phyloP scores from a whole-genome alignment of 208 protist genomes.

The Trypanosoma conorhini region DNA sequence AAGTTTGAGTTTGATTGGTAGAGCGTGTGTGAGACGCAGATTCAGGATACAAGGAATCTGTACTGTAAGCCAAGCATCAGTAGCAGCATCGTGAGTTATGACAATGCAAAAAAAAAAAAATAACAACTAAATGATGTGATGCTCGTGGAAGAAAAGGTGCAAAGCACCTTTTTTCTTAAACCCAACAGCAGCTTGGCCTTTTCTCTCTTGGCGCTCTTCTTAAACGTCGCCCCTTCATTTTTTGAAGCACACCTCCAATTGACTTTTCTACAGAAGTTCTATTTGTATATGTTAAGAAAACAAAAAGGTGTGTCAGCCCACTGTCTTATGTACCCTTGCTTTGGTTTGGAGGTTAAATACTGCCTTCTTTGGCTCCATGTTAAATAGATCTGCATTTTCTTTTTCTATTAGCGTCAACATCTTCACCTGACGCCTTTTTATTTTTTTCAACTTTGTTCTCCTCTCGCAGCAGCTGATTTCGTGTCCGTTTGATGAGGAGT shows the following conservation, averaged over 20 bases:
- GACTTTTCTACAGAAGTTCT: not conserved
- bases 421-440: too few relatives aligned
- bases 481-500: too few relatives aligned
- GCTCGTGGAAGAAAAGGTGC: not conserved
- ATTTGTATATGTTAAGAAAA: too few relatives aligned
- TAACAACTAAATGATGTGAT: not conserved
- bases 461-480: too few relatives aligned
- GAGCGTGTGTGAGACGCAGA: not conserved
- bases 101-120: not conserved
- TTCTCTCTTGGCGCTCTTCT: not conserved
- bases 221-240: not conserved
- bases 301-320: too few relatives aligned
- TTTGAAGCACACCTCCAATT: not conserved
- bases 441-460: too few relatives aligned
- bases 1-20: not conserved
- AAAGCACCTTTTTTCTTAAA: not conserved
- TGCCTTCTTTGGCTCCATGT: too few relatives aligned
- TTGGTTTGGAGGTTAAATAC: too few relatives aligned
- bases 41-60: not conserved
- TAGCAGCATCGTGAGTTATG: not conserved
- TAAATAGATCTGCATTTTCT: too few relatives aligned
- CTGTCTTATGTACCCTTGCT: too few relatives aligned
- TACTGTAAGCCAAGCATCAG: not conserved
- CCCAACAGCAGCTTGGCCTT: not conserved
- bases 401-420: too few relatives aligned